These are phyloP conservation scores for Melanomma pulvis-pyrius DNA, from an alignment of 495 filamentous ascomycete species.

Conservation along the genomic window DNA sequence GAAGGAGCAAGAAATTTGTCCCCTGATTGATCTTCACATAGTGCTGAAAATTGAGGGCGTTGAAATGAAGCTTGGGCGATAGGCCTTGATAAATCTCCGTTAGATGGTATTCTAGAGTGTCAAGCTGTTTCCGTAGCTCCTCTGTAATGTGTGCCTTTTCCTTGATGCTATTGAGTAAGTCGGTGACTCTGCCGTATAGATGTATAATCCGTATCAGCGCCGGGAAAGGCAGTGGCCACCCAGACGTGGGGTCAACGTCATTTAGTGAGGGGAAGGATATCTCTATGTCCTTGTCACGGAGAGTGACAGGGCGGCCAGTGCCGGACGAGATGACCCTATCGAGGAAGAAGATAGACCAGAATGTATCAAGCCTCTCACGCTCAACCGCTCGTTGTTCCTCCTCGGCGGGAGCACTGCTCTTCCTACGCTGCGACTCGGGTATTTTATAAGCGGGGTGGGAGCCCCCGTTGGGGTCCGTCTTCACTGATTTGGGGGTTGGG, in stretches of 20 bases:
- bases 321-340: conserved; percentile 84
- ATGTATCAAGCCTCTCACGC: conserved; percentile 76
- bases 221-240: conserved; percentile 76
- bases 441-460: conserved; percentile 43
- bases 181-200: conserved; percentile 78
- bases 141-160: conserved; percentile 72
- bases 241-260: conserved; percentile 58
- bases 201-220: conserved; percentile 79
- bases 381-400: conserved; percentile 60
- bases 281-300: conserved; percentile 81
- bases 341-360: conserved; percentile 85
- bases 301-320: conserved; percentile 68
- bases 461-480: conserved; percentile 52
- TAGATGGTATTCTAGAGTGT: conserved; percentile 73
- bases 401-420: conserved; percentile 52
- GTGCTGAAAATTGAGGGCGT: conserved; percentile 61
- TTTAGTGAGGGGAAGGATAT: conserved; percentile 69
- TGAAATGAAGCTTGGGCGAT: conserved; percentile 73
- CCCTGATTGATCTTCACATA: conserved; percentile 77
- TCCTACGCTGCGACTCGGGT: conserved; percentile 34
- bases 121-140: conserved; percentile 68
- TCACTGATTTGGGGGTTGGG: conserved; percentile 56
- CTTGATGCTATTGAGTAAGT: conserved; percentile 80
- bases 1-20: conserved; percentile 82
- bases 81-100: conserved; percentile 78